Conservation (phyloP, 1,139 yeast genomes). For the Kodamaea alishanica region DNA sequence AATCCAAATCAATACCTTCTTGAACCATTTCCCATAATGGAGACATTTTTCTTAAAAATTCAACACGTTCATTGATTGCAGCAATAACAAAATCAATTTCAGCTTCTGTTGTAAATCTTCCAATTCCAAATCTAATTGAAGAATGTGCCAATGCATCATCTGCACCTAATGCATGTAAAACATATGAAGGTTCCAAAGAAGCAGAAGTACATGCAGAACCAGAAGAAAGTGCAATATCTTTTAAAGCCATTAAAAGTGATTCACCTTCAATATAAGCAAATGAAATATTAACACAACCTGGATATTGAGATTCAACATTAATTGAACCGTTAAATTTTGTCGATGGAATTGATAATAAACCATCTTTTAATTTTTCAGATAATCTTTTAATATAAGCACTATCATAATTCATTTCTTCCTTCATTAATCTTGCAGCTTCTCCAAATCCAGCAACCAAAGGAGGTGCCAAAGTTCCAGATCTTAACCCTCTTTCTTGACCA, state of each 20-base stretch:
- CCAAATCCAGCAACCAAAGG: constrained; percentile 96
- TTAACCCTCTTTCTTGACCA: constrained; percentile 97
- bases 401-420: constrained; percentile 72
- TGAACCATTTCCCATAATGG: constrained; percentile 99
- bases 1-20: constrained; percentile 90
- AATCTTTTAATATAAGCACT: constrained; percentile 63
- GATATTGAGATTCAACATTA: constrained; percentile 55
- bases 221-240: constrained; percentile 91
- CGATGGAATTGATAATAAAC: constrained; percentile 78
- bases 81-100: constrained; percentile 91
- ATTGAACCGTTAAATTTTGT: constrained; percentile 87
- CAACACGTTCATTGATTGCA: constrained; percentile 86
- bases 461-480: constrained; percentile 96
- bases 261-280: constrained; percentile 98
- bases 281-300: constrained; percentile 95
- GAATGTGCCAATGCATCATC: constrained; percentile 98
- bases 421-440: constrained; percentile 88
- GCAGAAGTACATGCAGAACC: constrained; percentile 99
- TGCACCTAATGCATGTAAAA: constrained; percentile 92
- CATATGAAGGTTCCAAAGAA: constrained; percentile 95
- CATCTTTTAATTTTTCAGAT: constrained; percentile 67
- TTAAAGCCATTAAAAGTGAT: constrained; percentile 92
- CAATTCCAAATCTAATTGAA: constrained; percentile 93
- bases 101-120: constrained; percentile 93
- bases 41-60: constrained; percentile 84